A percentile compares a stretch with the other conserved stretches of the same genome.
These are phyloP conservation scores for Nidula microcarpa DNA, from an alignment of 768 basidiomycete species.

Conservation along the genomic window DNA sequence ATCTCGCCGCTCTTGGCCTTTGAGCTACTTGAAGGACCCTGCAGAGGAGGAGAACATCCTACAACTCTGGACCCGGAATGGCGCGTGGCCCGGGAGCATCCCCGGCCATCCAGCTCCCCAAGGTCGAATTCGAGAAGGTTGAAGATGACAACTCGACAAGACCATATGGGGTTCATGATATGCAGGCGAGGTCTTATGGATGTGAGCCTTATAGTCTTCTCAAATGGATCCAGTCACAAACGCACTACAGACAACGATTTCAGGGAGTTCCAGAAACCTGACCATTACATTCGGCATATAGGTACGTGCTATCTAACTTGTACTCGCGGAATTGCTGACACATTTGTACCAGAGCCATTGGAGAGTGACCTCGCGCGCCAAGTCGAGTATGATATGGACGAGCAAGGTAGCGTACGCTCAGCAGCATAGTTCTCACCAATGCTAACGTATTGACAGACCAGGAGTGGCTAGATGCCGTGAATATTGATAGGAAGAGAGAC, in stretches of 20 bases:
- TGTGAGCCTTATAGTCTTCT: constrained; percentile 41
- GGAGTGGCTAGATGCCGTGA: constrained; percentile 89
- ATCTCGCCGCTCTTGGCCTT: no score
- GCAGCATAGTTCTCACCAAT: background rate
- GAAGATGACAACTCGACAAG: constrained; percentile 60
- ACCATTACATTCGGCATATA: constrained; percentile 89
- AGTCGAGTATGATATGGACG: constrained; percentile 99
- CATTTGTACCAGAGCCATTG: constrained; percentile 65
- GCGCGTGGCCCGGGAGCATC: constrained; percentile 31
- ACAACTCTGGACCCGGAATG: constrained; percentile 16
- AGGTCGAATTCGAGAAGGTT: constrained; percentile 64
- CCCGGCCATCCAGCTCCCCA: constrained; percentile 44
- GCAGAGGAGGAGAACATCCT: no score
- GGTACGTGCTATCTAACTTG: constrained; percentile 37
- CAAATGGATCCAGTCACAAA: background rate
- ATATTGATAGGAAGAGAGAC: constrained; percentile 76
- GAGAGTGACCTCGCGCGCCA: constrained; percentile 89
- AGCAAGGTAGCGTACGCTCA: constrained; percentile 65
- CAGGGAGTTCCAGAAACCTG: constrained; percentile 70
- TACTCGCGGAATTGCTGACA: constrained; percentile 2
- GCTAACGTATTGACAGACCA: constrained; percentile 54
- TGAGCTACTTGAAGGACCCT: no score
- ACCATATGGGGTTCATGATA: constrained; percentile 61
- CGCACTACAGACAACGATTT: constrained; percentile 46
- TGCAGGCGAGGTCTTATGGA: constrained; percentile 65